Conservation (phyloP, 169 alveolate species). For the Plasmodium cynomolgi region DNA sequence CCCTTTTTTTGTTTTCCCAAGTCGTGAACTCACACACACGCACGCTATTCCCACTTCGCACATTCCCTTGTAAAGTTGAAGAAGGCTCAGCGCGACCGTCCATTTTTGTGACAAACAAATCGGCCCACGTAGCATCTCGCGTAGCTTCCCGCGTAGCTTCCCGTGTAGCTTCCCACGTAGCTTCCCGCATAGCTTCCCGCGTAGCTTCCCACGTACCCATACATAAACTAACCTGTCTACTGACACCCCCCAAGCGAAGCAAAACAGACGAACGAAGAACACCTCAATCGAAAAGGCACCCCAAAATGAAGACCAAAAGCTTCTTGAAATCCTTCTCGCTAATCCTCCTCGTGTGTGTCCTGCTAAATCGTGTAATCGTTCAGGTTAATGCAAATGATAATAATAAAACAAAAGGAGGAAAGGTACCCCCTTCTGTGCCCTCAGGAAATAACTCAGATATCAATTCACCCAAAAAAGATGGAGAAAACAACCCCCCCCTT, state of each 20-base stretch:
- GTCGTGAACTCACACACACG: background rate
- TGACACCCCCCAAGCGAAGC: background rate
- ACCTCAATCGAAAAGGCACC: background rate
- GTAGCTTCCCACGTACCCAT: background rate
- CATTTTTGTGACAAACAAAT: background rate
- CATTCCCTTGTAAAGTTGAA: background rate
- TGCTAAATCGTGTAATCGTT: background rate
- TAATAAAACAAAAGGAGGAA: conserved; percentile 5
- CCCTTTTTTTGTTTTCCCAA: background rate
- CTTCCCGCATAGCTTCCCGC: background rate
- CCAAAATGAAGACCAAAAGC: conserved; percentile 29
- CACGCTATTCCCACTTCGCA: background rate
- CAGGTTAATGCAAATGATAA: conserved; percentile 17
- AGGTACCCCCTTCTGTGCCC: background rate
- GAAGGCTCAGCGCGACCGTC: background rate
- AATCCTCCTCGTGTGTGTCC: background rate
- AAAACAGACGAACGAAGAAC: background rate
- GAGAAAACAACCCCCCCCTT: background rate
- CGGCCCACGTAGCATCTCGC: background rate
- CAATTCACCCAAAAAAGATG: background rate
- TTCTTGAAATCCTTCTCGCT: conserved; percentile 10
- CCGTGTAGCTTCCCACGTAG: background rate
- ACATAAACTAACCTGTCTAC: background rate
- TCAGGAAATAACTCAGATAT: background rate
- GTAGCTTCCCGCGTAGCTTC: background rate